A percentile compares a stretch with the other conserved stretches of the same genome.
phyloP scores from a whole-genome alignment of 768 basidiomycete species.

The Xanthoconium stramineum region DNA sequence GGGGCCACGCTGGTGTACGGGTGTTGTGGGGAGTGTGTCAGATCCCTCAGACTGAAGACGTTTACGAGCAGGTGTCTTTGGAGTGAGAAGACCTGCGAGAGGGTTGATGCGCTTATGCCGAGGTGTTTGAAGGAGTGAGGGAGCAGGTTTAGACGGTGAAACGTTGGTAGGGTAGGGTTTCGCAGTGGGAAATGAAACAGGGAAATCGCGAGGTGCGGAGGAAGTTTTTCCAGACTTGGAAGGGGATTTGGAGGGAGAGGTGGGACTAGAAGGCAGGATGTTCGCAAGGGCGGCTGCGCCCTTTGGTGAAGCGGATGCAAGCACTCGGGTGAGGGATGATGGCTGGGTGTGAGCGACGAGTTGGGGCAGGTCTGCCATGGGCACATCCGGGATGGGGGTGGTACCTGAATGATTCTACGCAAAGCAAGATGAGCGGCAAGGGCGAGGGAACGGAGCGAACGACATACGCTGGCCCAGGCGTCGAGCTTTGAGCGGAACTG shows the following conservation, averaged over 20 bases:
- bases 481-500: conserved; percentile 59
- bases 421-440: conserved; percentile 11
- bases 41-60: conserved; percentile 42
- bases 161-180: conserved; percentile 32
- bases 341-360: conserved; percentile 50
- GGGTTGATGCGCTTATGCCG: conserved; percentile 36
- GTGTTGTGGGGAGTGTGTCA: conserved; percentile 57
- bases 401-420: conserved; percentile 49
- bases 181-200: conserved; percentile 46
- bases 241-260: conserved; percentile 40
- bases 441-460: not conserved
- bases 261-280: conserved; percentile 29
- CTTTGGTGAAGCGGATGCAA: conserved; percentile 76
- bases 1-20: conserved; percentile 57
- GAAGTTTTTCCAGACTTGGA: conserved; percentile 29
- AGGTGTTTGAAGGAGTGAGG: conserved; percentile 65
- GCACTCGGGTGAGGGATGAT: conserved; percentile 64
- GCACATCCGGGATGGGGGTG: conserved; percentile 51
- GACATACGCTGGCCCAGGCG: conserved; percentile 57
- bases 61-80: conserved; percentile 39
- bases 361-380: conserved; percentile 62
- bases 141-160: conserved; percentile 45
- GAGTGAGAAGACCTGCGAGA: conserved; percentile 36
- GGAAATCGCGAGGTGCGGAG: conserved; percentile 9
- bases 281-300: conserved; percentile 33